A percentile compares a stretch with the other conserved stretches of the same genome.
Evolutionary conservation across 2,329 filamentous ascomycete species (phyloP).

Genomic region (Aspergillus oerlinghausenensis): DNA sequence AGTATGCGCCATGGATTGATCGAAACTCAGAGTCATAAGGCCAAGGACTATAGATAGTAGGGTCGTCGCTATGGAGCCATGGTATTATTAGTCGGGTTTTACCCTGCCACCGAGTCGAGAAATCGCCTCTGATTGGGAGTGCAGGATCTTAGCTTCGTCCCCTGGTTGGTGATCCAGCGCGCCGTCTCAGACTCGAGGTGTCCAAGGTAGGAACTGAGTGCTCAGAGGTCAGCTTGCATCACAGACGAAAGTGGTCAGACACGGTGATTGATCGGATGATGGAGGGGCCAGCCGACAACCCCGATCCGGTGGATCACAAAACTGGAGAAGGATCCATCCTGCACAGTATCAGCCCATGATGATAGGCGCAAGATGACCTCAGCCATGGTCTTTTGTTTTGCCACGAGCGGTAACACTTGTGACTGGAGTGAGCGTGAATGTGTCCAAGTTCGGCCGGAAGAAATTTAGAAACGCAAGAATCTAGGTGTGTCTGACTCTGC

Average conservation of each 20-base stretch:
- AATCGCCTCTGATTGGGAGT: not conserved
- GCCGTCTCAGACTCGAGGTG: not conserved
- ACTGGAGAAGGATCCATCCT: constrained; percentile 11
- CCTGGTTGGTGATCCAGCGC: not conserved
- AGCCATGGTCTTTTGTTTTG: not conserved
- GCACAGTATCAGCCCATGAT: not conserved
- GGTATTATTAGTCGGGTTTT: not conserved
- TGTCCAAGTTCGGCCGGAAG: not conserved
- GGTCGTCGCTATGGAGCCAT: not conserved
- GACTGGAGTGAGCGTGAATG: not conserved
- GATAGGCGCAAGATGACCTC: not conserved
- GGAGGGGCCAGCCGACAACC: constrained; percentile 5
- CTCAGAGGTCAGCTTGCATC: constrained; percentile 4
- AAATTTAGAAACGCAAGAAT: not conserved
- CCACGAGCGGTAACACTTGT: not conserved
- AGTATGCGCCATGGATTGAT: not conserved
- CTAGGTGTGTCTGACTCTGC: not conserved
- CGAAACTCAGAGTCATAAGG: not conserved
- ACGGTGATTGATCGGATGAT: constrained; percentile 17
- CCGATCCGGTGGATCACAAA: constrained; percentile 12
- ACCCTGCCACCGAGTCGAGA: not conserved
- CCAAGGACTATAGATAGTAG: not conserved
- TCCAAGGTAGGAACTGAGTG: not conserved
- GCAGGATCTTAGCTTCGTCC: not conserved
- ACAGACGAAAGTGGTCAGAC: constrained; percentile 11